Evolutionary conservation across 257 asterid species (phyloP), one percentile per base, ranked within the genome.

Genomic region (Fraxinus quadrangulata): DNA sequence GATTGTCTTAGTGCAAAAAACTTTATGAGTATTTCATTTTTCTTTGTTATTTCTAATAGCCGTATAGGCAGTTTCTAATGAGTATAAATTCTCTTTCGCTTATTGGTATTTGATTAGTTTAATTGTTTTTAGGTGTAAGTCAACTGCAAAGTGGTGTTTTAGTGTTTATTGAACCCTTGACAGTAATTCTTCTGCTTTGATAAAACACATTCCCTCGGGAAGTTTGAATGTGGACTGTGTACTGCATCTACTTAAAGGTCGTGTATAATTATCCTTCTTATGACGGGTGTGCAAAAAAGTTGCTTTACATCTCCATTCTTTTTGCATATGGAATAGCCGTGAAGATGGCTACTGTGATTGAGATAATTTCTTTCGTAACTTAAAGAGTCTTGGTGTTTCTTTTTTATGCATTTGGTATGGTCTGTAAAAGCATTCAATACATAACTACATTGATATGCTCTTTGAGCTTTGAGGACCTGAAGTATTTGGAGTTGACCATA

Each of bases 391-490:
- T 78, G 54, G 61, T 34, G 24, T 59, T 5, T 31, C 34, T 24
- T 28, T 30, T 14, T 31, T 40, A 45, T 28, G 12, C 8, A 11
- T 74, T 67, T 34, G 28, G 63, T 70, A 24, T 75, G 49, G 30
- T 26, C 40, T 28, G 45, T 70, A 13, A 26, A 75, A 33, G 1
- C 33, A 47, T 34, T 30, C 36, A 74, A 23, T 33, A 6, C 33
- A 17, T 49, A 28, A 40, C 59, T 9, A 77, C 0, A 39, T 81
- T 75, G 75, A 81, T 81, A 68, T 75, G 24, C 23, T 56, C 24
- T 39, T 79, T 71, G 49, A 40, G 74, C 21, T 66, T 80, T n/a
- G 9, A 5, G 24, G 59, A 30, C n/a, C 45, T 73, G 59, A 26
- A 70, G 42, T 26, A 70, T 78, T 75, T 33, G 36, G 51, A 36